A percentile compares a stretch with the other conserved stretches of the same genome.
These are phyloP conservation scores for Teratosphaeria pseudoeucalypti DNA, from an alignment of 2,329 filamentous ascomycete genomes.

Conservation along the genomic window DNA sequence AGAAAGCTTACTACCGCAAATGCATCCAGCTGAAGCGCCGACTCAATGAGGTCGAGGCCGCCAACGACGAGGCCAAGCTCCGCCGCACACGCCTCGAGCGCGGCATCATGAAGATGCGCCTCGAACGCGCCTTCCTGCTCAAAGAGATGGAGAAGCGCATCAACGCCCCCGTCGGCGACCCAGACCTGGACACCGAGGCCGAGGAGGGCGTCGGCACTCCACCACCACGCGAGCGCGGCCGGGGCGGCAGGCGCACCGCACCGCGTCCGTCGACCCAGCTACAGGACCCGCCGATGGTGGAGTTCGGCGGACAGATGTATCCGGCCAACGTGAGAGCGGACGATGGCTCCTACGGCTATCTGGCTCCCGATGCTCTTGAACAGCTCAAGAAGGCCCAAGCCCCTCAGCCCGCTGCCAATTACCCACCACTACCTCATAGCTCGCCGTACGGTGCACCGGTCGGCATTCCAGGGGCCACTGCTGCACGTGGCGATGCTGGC, in stretches of 20 bases:
- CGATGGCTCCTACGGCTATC: not conserved
- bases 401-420: not conserved
- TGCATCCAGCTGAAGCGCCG: slow-evolving; percentile 90
- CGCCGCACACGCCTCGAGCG: slow-evolving; percentile 72
- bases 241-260: slow-evolving; percentile 16
- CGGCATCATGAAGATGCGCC: slow-evolving; percentile 80
- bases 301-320: not conserved
- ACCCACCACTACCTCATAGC: not conserved
- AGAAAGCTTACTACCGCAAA: slow-evolving; percentile 92
- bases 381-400: not conserved
- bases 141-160: slow-evolving; percentile 30
- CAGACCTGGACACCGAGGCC: not conserved
- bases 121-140: slow-evolving; percentile 60
- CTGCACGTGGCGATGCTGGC: not conserved
- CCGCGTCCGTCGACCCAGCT: not conserved
- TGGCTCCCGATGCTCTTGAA: not conserved
- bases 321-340: not conserved
- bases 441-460: slow-evolving; percentile 2
- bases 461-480: slow-evolving; percentile 2
- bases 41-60: slow-evolving; percentile 81
- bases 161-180: not conserved
- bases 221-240: not conserved
- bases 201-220: not conserved
- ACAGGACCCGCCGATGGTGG: not conserved
- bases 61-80: slow-evolving; percentile 73